phyloP scores from a whole-genome alignment of 2,329 filamentous ascomycete genomes.

The Cordyceps fumosorosea region DNA sequence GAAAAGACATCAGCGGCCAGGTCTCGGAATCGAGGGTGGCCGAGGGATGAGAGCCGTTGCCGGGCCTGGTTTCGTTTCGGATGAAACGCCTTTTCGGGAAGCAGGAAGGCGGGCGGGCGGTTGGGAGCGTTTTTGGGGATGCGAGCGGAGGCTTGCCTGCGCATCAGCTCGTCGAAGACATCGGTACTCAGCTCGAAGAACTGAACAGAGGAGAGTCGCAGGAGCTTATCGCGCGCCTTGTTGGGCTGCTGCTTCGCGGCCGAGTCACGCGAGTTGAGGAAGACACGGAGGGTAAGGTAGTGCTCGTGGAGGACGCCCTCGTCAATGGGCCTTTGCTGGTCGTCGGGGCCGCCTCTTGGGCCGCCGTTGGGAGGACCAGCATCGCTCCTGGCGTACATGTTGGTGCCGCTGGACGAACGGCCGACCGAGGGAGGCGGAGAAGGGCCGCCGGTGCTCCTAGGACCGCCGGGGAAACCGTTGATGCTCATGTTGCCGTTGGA shows the following conservation, averaged over 20 bases:
- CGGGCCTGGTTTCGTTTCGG: conserved; percentile 97
- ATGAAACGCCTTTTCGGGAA: conserved; percentile 86
- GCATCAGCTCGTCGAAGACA: conserved; percentile 89
- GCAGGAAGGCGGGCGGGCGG: conserved; percentile 62
- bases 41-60: conserved; percentile 86
- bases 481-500: conserved; percentile 50
- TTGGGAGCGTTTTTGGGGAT: conserved; percentile 46
- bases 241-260: conserved; percentile 70
- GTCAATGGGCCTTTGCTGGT: conserved; percentile 32
- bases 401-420: conserved; percentile 74
- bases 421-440: conserved; percentile 87
- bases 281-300: conserved; percentile 71
- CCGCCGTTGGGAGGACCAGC: conserved; percentile 49
- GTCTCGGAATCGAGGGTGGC: conserved; percentile 79
- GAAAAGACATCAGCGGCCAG: conserved; percentile 94
- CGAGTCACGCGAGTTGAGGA: conserved; percentile 71
- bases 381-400: conserved; percentile 59
- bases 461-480: conserved; percentile 52
- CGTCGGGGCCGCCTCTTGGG: conserved; percentile 14
- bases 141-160: conserved; percentile 66
- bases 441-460: conserved; percentile 54
- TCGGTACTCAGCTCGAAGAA: conserved; percentile 98
- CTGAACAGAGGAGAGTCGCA: conserved; percentile 82
- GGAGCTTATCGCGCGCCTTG: conserved; percentile 87
- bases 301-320: conserved; percentile 67